Evolutionary conservation across 108 stramenopile species (phyloP).

Genomic region (Fragilariopsis cylindrus): DNA sequence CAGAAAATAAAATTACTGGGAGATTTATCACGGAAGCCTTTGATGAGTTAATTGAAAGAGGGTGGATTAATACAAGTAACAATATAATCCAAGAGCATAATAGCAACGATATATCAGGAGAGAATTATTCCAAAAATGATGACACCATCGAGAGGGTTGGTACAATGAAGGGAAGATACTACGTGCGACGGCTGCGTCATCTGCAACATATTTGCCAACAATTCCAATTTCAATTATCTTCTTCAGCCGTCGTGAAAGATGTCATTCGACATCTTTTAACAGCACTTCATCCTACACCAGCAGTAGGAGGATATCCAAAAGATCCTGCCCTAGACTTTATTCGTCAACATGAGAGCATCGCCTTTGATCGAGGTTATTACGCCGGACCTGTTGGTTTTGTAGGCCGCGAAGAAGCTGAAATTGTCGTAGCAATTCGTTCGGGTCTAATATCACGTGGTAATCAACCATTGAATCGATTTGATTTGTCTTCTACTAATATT

Average conservation of each 20-base stretch:
- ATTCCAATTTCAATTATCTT: constrained; percentile 56
- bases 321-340: constrained; percentile 60
- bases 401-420: constrained; percentile 62
- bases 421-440: constrained; percentile 80
- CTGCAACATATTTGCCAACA: constrained; percentile 82
- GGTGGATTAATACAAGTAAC: constrained; percentile 30
- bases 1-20: constrained; percentile 79
- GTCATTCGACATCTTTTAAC: constrained; percentile 48
- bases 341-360: constrained; percentile 55
- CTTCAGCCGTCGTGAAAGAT: constrained; percentile 28
- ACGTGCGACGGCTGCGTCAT: constrained; percentile 76
- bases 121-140: not conserved
- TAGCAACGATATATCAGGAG: not conserved
- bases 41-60: constrained; percentile 42
- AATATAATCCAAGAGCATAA: not conserved
- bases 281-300: constrained; percentile 83
- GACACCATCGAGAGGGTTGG: not conserved
- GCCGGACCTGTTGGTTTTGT: constrained; percentile 85
- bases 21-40: constrained; percentile 64
- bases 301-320: constrained; percentile 71
- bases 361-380: constrained; percentile 80
- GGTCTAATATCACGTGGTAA: constrained; percentile 40
- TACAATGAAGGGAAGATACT: constrained; percentile 36
- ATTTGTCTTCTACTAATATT: constrained; percentile 1
- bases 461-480: constrained; percentile 19